phyloP scores from a whole-genome alignment of 306 rosid genomes.

The Casuarina equisetifolia region DNA sequence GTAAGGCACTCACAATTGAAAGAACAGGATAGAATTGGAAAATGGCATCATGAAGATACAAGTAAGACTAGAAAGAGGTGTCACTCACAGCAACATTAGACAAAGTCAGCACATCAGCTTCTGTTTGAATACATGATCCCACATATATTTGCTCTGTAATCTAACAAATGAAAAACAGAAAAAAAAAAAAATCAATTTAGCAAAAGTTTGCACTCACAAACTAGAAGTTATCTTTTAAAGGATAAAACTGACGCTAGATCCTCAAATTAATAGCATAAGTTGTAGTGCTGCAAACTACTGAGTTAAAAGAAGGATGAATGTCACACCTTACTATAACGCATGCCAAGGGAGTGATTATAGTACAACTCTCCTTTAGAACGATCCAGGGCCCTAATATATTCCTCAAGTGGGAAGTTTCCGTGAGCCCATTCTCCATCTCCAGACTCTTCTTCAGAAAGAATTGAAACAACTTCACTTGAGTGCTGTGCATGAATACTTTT shows the following conservation, averaged over 20 bases:
- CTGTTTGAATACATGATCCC: constrained; percentile 91
- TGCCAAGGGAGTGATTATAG: constrained; percentile 83
- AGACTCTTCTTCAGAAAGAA: constrained; percentile 69
- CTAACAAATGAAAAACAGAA: constrained; percentile 43
- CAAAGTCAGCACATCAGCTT: constrained; percentile 71
- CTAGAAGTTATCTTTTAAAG: constrained; percentile 8
- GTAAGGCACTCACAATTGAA: background rate
- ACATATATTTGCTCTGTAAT: constrained; percentile 87
- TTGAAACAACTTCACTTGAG: constrained; percentile 51
- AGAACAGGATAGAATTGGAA: background rate
- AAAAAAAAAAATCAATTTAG: background rate
- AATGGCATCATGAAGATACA: background rate
- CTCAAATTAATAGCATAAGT: background rate
- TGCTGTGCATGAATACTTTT: constrained; percentile 42
- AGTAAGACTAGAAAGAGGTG: constrained; percentile 10
- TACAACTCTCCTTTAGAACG: constrained; percentile 82
- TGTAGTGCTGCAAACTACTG: background rate
- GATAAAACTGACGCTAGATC: background rate
- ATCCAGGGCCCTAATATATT: constrained; percentile 73
- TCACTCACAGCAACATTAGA: constrained; percentile 56
- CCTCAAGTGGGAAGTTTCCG: constrained; percentile 89
- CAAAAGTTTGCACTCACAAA: constrained; percentile 6
- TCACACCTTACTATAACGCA: constrained; percentile 85
- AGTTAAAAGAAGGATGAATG: constrained; percentile 15
- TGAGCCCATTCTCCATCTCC: constrained; percentile 91